A percentile compares a stretch with the other conserved stretches of the same genome.
Conservation (phyloP, 202 grass and related monocot species). For the Schoenoplectus triqueter region DNA sequence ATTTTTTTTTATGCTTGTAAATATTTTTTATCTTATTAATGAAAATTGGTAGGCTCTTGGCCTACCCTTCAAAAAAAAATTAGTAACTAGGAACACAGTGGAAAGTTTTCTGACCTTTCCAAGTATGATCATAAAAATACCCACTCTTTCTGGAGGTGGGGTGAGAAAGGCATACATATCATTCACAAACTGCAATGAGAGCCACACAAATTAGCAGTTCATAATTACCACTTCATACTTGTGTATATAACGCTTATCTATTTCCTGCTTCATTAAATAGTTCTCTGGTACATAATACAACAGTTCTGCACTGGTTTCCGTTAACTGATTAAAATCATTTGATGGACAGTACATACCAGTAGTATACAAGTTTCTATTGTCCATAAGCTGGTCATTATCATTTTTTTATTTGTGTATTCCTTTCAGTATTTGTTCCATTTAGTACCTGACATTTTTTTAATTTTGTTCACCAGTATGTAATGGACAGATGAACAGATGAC, state of each 20-base stretch:
- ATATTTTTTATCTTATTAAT: too few relatives aligned
- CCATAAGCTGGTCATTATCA: not conserved
- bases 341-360: not conserved
- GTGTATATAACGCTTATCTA: not conserved
- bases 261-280: not conserved
- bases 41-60: too few relatives aligned
- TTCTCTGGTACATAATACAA: not conserved
- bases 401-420: not conserved
- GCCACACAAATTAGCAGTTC: not conserved
- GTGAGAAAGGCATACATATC: constrained; percentile 39
- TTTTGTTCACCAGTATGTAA: not conserved
- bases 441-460: not conserved
- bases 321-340: not conserved
- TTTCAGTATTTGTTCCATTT: not conserved
- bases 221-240: not conserved
- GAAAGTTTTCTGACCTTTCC: constrained; percentile 27
- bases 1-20: too few relatives aligned
- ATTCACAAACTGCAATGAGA: constrained; percentile 36
- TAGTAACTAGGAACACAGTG: not conserved
- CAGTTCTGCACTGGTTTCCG: not conserved
- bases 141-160: constrained; percentile 29
- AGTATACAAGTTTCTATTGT: not conserved
- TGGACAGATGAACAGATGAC: too few relatives aligned
- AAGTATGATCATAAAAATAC: constrained; percentile 32
- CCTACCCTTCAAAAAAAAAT: too few relatives aligned